Evolutionary conservation across 2,329 filamentous ascomycete genomes (phyloP), one percentile per base, ranked within the genome.

Genomic region (Sporothrix protearum): DNA sequence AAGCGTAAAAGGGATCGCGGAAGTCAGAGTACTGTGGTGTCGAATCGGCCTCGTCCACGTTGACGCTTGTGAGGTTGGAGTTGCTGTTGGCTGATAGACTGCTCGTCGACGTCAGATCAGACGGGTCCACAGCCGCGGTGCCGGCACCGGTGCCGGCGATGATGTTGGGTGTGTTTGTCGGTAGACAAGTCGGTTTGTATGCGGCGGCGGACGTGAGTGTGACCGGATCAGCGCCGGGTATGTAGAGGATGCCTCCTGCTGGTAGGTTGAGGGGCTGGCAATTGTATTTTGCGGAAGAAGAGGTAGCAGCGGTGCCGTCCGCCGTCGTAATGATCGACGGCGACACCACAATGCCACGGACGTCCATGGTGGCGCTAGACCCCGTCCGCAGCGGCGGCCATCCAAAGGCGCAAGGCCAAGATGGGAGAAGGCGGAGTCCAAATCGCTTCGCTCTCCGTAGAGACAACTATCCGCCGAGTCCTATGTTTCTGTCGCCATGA

Each of bases 1-100:
- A 97, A 70, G 94, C 91, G 81, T 97, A 97, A 81, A 99, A 99
- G 9, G 94, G 94, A 77, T 97, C 93, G 74, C 88, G 86, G 70
- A 92, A 88, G 80, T 94, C 89, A 73, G 90, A 87, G 74, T 90
- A 81, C 49, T 81, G 79, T 33, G 80, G 79, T 64, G 79, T 78
- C 70, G 80, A 76, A 47, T 71, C 63, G 30, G 73, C 70, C 61
- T 78, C 76, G 73, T 77, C 78, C 45, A 78, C 74, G 30, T 77
- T 77, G 47, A 81, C 76, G 68, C 78, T 76, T 36, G 30, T 70
- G n/a, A 64, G 51, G 64, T 70, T 71, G 45, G 45, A 36, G 63
- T 55, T 57, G 68, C 59, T 66, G 67, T 75, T 82, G 77, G 74
- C 83, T 80, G 61, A 80, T 10, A 70, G 55, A 49, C 67, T 68